These are phyloP conservation scores for Ploettnerulaceae sp. DNA, from an alignment of 2,329 filamentous ascomycete genomes.

Conservation along the genomic window DNA sequence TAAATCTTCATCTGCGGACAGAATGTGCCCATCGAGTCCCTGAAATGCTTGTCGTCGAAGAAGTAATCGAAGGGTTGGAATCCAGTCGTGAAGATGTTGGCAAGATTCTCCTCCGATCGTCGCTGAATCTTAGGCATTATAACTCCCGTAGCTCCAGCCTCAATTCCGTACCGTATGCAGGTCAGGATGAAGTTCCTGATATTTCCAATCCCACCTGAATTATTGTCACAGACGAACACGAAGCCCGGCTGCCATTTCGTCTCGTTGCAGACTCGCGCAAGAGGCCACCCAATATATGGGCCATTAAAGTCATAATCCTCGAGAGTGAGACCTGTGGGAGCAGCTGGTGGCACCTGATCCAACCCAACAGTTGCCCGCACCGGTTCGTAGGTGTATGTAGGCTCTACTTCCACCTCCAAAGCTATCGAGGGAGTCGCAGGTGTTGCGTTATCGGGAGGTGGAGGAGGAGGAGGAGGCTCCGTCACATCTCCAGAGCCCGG, in stretches of 20 bases:
- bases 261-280: conserved; percentile 42
- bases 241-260: conserved; percentile 39
- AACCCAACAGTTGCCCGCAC: conserved; percentile 2
- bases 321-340: conserved; percentile 19
- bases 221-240: conserved; percentile 46
- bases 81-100: conserved; percentile 38
- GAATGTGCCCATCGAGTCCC: conserved; percentile 33
- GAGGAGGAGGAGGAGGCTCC: not conserved
- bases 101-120: conserved; percentile 39
- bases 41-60: conserved; percentile 45
- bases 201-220: conserved; percentile 47
- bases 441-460: not conserved
- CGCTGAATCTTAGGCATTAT: conserved; percentile 43
- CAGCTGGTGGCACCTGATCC: conserved; percentile 4
- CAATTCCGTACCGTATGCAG: conserved; percentile 45
- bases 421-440: not conserved
- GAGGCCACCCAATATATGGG: conserved; percentile 38
- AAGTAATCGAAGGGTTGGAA: conserved; percentile 42
- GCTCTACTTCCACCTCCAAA: not conserved
- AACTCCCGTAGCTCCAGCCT: conserved; percentile 43
- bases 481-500: not conserved
- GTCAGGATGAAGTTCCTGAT: conserved; percentile 48
- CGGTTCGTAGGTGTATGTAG: conserved; percentile 2
- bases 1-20: conserved; percentile 44
- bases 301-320: conserved; percentile 37